Evolutionary conservation across 371 early-diverging fungal species (phyloP).

Genomic region (Mucor piriformis): DNA sequence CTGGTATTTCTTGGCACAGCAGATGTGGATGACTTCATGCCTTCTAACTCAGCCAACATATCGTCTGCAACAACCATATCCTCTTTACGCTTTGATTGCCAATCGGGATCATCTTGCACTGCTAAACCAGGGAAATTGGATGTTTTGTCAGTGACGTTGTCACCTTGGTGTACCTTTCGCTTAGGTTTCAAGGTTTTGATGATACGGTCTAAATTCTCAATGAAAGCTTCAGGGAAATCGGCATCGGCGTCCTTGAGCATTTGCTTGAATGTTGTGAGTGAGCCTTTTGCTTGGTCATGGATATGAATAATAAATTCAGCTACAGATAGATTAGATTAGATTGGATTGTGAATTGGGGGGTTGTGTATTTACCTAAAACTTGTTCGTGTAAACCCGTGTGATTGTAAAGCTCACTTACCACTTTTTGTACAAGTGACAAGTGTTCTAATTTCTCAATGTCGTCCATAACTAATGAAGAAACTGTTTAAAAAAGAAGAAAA

Average conservation of each 20-base stretch:
- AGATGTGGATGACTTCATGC: conserved; percentile 32
- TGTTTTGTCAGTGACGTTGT: conserved; percentile 51
- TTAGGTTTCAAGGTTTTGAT: conserved; percentile 86
- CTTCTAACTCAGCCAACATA: conserved; percentile 64
- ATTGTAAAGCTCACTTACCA: conserved; percentile 89
- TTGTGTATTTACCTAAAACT: conserved; percentile 52
- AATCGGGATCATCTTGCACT: conserved; percentile 63
- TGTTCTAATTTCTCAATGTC: conserved; percentile 86
- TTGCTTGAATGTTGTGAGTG: conserved; percentile 69
- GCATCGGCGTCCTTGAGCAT: conserved; percentile 73
- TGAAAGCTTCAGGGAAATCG: conserved; percentile 85
- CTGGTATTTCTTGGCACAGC: conserved; percentile 4
- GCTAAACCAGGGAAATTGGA: conserved; percentile 86
- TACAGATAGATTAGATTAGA: conserved; percentile 16
- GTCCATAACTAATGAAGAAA: conserved; percentile 36
- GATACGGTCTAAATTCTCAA: conserved; percentile 86
- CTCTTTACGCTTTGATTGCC: conserved; percentile 49
- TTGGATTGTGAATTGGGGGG: background rate
- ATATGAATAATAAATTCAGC: conserved; percentile 83
- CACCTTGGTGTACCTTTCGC: conserved; percentile 12
- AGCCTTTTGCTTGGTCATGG: conserved; percentile 67
- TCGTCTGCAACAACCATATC: conserved; percentile 52
- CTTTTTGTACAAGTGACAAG: conserved; percentile 89
- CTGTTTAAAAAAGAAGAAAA: background rate
- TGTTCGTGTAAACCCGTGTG: conserved; percentile 93